phyloP scores from a whole-genome alignment of 306 rosid genomes.

The Quercus suber region DNA sequence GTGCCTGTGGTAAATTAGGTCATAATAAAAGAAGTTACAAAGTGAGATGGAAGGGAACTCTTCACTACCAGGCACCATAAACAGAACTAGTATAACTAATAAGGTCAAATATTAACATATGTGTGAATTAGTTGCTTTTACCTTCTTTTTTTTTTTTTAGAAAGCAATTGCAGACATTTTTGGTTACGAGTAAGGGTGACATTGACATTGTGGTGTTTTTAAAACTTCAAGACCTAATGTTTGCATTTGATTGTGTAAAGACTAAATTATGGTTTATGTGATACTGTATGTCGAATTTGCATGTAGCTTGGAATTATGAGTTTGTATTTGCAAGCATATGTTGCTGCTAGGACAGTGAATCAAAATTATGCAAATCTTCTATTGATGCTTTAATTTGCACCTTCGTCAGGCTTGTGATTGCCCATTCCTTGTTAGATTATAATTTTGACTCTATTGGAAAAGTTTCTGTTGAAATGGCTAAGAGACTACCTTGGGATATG shows the following conservation, averaged over 20 bases:
- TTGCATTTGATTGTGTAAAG: neutral
- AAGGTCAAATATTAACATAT: too few species aligned
- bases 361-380: slow-evolving; percentile 97
- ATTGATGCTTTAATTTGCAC: slow-evolving; percentile 75
- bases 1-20: too few species aligned
- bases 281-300: slow-evolving; percentile 6
- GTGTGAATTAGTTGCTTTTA: too few species aligned
- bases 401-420: slow-evolving; percentile 98
- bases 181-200: too few species aligned
- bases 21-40: too few species aligned
- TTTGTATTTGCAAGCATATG: slow-evolving; percentile 72
- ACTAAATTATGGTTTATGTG: neutral
- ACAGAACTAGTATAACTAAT: too few species aligned
- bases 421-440: slow-evolving; percentile 77
- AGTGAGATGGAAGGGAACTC: too few species aligned
- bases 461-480: slow-evolving; percentile 72
- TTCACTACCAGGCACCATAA: too few species aligned
- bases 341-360: slow-evolving; percentile 84
- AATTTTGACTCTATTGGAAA: slow-evolving; percentile 59
- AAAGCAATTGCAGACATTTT: too few species aligned
- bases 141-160: too few species aligned
- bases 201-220: too few species aligned
- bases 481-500: slow-evolving; percentile 61
- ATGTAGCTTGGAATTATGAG: slow-evolving; percentile 22
- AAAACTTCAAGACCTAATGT: too few species aligned